These are phyloP conservation scores for Chamaecrista fasciculata DNA, from an alignment of 306 rosid genomes.

Conservation along the genomic window DNA sequence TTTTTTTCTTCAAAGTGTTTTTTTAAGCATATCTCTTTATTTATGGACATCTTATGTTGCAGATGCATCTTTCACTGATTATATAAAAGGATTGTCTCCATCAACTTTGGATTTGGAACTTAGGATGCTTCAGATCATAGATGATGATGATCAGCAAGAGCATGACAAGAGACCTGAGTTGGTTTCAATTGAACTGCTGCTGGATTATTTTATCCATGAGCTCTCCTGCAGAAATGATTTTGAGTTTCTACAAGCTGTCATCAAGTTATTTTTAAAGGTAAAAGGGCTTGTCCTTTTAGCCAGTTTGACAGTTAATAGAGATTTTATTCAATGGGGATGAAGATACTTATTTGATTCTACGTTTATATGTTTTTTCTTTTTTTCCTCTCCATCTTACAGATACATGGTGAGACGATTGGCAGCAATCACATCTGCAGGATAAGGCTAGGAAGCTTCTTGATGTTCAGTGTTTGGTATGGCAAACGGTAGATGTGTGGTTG, in stretches of 20 bases:
- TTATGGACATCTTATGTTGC: conserved; percentile 30
- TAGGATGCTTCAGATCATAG: conserved; percentile 80
- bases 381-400: conserved; percentile 52
- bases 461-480: conserved; percentile 72
- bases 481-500: conserved; percentile 71
- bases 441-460: conserved; percentile 83
- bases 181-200: conserved; percentile 56
- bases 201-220: conserved; percentile 79
- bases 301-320: background rate
- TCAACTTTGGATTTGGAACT: conserved; percentile 89
- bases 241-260: conserved; percentile 89
- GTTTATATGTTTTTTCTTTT: conserved; percentile 19
- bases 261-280: conserved; percentile 87
- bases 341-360: background rate
- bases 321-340: background rate
- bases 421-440: conserved; percentile 61
- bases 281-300: background rate
- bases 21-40: conserved; percentile 6
- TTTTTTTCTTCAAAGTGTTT: background rate
- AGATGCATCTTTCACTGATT: conserved; percentile 79
- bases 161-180: conserved; percentile 63
- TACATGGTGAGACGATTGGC: conserved; percentile 85
- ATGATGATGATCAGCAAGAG: conserved; percentile 58
- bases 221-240: conserved; percentile 74
- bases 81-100: conserved; percentile 74